These are phyloP conservation scores for Furcasterigmium sp. DNA, from an alignment of 2,329 filamentous ascomycete species.

Conservation along the genomic window DNA sequence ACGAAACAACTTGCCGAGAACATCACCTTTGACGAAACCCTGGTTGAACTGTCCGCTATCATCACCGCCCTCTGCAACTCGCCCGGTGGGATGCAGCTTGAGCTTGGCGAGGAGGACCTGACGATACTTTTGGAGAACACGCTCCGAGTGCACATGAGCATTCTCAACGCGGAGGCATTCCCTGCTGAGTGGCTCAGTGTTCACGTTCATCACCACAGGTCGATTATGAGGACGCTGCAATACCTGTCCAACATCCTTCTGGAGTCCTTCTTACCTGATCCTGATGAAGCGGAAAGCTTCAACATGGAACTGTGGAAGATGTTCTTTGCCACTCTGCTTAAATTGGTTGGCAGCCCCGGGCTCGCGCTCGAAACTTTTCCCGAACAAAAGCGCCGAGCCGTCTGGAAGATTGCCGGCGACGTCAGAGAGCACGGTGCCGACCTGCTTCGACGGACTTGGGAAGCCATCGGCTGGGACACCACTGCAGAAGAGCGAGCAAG, in stretches of 20 bases:
- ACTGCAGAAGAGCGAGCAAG: slow-evolving; percentile 69
- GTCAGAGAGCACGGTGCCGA: slow-evolving; percentile 88
- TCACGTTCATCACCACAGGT: slow-evolving; percentile 88
- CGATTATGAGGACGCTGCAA: slow-evolving; percentile 79
- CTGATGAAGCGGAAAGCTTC: slow-evolving; percentile 87
- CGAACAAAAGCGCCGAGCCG: slow-evolving; percentile 90
- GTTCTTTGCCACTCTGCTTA: slow-evolving; percentile 85
- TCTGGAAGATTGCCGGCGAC: slow-evolving; percentile 98
- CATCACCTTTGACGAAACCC: slow-evolving; percentile 70
- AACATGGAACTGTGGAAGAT: slow-evolving; percentile 91
- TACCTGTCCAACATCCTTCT: slow-evolving; percentile 75
- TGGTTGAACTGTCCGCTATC: slow-evolving; percentile 84
- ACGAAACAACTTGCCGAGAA: slow-evolving; percentile 60
- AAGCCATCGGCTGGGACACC: slow-evolving; percentile 95
- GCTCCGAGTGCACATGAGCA: slow-evolving; percentile 81
- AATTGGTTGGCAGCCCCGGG: slow-evolving; percentile 81
- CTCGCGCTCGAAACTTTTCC: slow-evolving; percentile 93
- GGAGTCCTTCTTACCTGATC: slow-evolving; percentile 79
- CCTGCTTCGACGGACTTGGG: slow-evolving; percentile 80
- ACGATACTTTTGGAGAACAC: slow-evolving; percentile 71
- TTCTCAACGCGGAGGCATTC: slow-evolving; percentile 84
- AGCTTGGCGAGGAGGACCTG: slow-evolving; percentile 69
- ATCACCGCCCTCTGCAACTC: slow-evolving; percentile 77
- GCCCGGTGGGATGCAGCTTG: slow-evolving; percentile 68
- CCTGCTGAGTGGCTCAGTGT: slow-evolving; percentile 87